Base-by-base conservation (phyloP, 1,284 basidiomycete genomes). In the Naganishia sp. region DNA sequence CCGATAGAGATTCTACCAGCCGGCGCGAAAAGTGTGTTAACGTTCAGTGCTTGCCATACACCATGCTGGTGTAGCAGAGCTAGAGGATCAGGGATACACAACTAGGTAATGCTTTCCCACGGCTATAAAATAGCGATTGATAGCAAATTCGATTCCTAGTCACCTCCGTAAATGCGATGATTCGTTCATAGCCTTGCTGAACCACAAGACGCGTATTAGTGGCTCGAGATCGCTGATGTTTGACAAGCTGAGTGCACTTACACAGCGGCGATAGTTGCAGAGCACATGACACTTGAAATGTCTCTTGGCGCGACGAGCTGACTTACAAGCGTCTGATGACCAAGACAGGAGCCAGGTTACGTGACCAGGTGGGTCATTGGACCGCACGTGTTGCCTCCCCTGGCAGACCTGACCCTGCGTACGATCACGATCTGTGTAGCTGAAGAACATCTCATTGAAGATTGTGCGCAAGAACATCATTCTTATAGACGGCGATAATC, bases 101-200 rank as follows among this genome's bases (percentile, higher is more conserved):
- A 23, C 52, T 28, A 55, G 18, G 28, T 3, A 9, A 6, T 15
- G 13, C 33, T 39, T 0, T 55, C 33, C 33, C 33, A 55, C 7
- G 53, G 39, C 33, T 55, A n/a, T 36, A 42, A 2, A 6, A 55
- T 39, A 3, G 33, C 53, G 6, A 55, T n/a, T 7, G 6, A 2
- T 16, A n/a, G 13, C 9, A 6, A 39, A 6, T 55, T 36, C 6
- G 6, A 31, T 98, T 0, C 86, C 98, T 39, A 56, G 21, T 23
- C 21, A 42, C 44, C 28, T 56, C 39, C 6, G 13, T 11, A 44
- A 56, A 56, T 16, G 18, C 1, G 23, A 9, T 9, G 2, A 56
- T 15, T 21, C 45, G 39, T 10, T 39, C 55, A 16, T 25, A 50
- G 6, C 23, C 16, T 18, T 9, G 7, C 21, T 50, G 13, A 13